Base-by-base conservation (phyloP, 2,329 filamentous ascomycete genomes). In the Arthrobotrys conoides region DNA sequence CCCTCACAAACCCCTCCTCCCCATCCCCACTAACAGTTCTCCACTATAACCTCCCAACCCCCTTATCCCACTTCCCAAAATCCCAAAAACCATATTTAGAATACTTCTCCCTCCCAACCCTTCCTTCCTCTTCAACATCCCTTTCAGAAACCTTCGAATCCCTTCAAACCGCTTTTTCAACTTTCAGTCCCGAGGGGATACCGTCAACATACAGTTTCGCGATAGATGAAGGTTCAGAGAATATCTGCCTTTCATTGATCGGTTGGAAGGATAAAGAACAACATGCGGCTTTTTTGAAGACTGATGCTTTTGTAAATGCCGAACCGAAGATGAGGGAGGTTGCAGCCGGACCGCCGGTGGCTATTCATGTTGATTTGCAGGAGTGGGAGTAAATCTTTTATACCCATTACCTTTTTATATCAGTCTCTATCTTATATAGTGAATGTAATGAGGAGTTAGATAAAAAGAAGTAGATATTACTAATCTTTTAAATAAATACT, bases 31-130 rank as follows among this genome's bases (percentile, higher is more conserved):
- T 71, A 48, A 6, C 20, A 38, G 10, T 77, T 18, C 16, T 16
- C 44, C 73, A 77, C 73, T 77, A 71, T 61, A 16, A 38, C 12
- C 46, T 76, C 65, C 30, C 51, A 4, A 18, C 55, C 18, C 61
- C 66, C 9, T 59, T 66, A 20, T 64, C 61, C 61, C 68, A 33
- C 64, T 27, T 51, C 44, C 3, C 53, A n/a, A 4, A 65, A 30
- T 46, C 51, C 20, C 9, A 18, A n/a, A 44, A 36, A 22, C 61
- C 36, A 71, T 18, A 44, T 20, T 24, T 72, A n/a, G 75, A 78
- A 55, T 78, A 61, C 63, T 68, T 72, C 18, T 38, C 53, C 53
- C n/a, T 41, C 30, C 12, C n/a, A 3, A 27, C 48, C 38, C 5
- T 16, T 2, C 33, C 9, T 24, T 57, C 16, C 2, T 41, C n/a